Evolutionary conservation across 495 filamentous ascomycete genomes (phyloP).

Genomic region (Penicillium turbatum): DNA sequence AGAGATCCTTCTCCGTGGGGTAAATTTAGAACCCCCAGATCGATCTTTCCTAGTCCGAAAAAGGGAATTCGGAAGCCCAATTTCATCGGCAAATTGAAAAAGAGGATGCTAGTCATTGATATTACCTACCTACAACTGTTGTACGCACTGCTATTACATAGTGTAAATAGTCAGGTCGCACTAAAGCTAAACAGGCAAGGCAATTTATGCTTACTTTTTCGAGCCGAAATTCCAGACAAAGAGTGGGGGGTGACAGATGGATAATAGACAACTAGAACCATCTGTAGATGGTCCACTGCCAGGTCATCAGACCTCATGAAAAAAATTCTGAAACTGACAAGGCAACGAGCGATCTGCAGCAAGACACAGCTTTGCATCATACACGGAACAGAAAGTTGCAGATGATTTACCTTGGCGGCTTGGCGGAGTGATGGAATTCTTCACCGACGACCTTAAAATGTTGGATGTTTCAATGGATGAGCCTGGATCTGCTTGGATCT

Average conservation of each 20-base stretch:
- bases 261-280: no score
- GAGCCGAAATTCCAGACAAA: not conserved
- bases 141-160: no score
- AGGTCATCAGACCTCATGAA: not conserved
- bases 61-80: not conserved
- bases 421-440: conserved; percentile 10
- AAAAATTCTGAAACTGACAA: not conserved
- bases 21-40: no score
- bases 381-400: conserved; percentile 2
- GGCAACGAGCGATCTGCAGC: conserved; percentile 1
- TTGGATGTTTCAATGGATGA: not conserved
- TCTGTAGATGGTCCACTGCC: not conserved
- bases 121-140: no score
- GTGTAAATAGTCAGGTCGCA: not conserved
- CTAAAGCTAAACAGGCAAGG: not conserved
- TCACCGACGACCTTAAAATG: conserved; percentile 1
- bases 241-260: no score
- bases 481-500: not conserved
- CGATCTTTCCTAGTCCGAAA: not conserved
- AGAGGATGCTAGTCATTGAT: not conserved
- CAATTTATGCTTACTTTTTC: not conserved
- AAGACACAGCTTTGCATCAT: not conserved
- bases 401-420: conserved; percentile 21
- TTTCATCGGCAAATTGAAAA: not conserved
- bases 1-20: no score